Percentiles rank a stretch among this genome's conserved stretches.
Conservation (phyloP, 805 yeast genomes). For the Ogataea saltuana region DNA sequence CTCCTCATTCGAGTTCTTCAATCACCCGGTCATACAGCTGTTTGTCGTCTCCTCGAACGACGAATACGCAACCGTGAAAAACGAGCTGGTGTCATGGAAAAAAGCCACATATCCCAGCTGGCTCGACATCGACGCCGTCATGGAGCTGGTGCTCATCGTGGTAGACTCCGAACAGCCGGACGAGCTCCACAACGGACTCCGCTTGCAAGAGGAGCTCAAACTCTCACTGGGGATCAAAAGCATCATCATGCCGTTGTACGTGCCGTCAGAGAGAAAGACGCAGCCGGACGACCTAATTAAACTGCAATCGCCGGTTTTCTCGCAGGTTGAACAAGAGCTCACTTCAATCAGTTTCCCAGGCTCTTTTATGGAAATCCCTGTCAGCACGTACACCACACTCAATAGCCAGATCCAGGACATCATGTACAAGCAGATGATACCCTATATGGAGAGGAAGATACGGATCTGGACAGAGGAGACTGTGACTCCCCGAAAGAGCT, state of each 20-base stretch:
- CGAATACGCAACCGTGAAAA: conserved; percentile 55
- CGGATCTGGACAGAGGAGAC: conserved; percentile 82
- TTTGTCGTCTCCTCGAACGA: conserved; percentile 63
- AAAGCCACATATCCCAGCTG: conserved; percentile 54
- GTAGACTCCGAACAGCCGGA: conserved; percentile 48
- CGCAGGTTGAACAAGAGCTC: conserved; percentile 50
- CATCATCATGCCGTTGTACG: conserved; percentile 21
- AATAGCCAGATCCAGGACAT: conserved; percentile 46
- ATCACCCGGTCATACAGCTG: conserved; percentile 81
- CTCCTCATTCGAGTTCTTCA: conserved; percentile 80
- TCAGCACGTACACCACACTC: conserved; percentile 31
- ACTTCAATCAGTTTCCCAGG: conserved; percentile 17
- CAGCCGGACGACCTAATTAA: conserved; percentile 6
- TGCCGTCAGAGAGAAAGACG: conserved; percentile 5
- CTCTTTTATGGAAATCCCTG: conserved; percentile 13
- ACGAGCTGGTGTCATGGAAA: conserved; percentile 54
- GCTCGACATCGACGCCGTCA: conserved; percentile 62
- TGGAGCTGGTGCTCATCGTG: conserved; percentile 52
- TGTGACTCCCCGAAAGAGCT: conserved; percentile 71
- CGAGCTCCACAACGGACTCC: conserved; percentile 42
- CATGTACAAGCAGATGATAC: conserved; percentile 54
- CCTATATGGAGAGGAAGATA: conserved; percentile 85
- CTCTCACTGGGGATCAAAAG: conserved; percentile 24
- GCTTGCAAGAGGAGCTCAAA: conserved; percentile 35
- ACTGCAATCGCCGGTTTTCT: conserved; percentile 35